Conservation (phyloP, 305 asterid genomes). For the Fraxinus velutina region DNA sequence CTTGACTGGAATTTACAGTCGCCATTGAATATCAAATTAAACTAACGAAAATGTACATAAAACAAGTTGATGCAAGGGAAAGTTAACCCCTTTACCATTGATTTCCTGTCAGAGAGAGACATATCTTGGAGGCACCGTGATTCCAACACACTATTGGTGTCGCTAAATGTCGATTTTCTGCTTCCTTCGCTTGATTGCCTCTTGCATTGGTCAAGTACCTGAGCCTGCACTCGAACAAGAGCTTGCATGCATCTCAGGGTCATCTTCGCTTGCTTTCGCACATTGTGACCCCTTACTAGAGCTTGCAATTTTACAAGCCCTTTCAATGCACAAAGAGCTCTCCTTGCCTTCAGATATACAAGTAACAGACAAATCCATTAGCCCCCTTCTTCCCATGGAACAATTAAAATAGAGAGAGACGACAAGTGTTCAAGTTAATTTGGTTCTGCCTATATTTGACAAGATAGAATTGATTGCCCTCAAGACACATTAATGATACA, state of each 20-base stretch:
- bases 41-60: background rate
- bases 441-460: background rate
- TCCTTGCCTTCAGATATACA: constrained; percentile 35
- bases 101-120: constrained; percentile 10
- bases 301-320: constrained; percentile 50
- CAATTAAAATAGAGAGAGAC: background rate
- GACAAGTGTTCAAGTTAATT: background rate
- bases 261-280: constrained; percentile 49
- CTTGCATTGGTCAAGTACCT: constrained; percentile 35
- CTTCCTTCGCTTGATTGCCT: constrained; percentile 32
- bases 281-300: constrained; percentile 45
- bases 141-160: constrained; percentile 23
- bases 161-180: constrained; percentile 34
- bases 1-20: constrained; percentile 24
- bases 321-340: constrained; percentile 39
- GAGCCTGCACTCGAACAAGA: constrained; percentile 40
- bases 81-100: constrained; percentile 22
- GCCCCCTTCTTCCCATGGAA: background rate
- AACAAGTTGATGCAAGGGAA: background rate
- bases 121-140: constrained; percentile 29
- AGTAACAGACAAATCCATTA: background rate
- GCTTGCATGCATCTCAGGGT: constrained; percentile 47
- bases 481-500: background rate
- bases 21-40: background rate
- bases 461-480: background rate